These are phyloP conservation scores for Colletotrichum sp. DNA, from an alignment of 2,329 filamentous ascomycete genomes.

Conservation along the genomic window DNA sequence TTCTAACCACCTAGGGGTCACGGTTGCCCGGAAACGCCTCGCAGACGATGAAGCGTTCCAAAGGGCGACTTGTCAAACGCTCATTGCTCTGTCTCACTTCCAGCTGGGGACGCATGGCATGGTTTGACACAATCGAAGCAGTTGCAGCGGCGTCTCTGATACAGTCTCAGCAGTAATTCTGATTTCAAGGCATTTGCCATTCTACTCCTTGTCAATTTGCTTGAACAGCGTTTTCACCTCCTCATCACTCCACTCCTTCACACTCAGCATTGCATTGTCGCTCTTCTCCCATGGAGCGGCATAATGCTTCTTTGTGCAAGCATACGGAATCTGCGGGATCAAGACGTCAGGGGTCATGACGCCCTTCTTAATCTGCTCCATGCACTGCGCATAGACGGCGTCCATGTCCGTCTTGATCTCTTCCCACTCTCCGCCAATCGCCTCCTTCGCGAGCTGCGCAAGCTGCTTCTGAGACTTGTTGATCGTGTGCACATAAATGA, in stretches of 20 bases:
- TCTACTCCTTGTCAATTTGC: conserved; percentile 8
- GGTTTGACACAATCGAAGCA: neutral
- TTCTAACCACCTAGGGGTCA: neutral
- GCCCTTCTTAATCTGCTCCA: conserved; percentile 24
- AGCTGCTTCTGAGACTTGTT: conserved; percentile 28
- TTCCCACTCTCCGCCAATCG: conserved; percentile 23
- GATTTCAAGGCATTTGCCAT: neutral
- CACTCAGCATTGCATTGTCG: conserved; percentile 26
- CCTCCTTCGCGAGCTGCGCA: conserved; percentile 22
- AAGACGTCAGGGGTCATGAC: conserved; percentile 21
- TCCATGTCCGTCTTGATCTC: conserved; percentile 19
- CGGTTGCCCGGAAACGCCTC: neutral
- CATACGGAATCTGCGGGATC: conserved; percentile 22
- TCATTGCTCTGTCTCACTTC: neutral
- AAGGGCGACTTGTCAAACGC: neutral
- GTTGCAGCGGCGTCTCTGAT: neutral
- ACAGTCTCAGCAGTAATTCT: neutral
- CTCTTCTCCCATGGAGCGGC: conserved; percentile 15
- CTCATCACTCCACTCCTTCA: conserved; percentile 24
- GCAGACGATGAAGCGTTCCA: neutral
- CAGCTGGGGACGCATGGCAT: neutral
- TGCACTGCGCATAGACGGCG: conserved; percentile 20
- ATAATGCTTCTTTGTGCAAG: conserved; percentile 20
- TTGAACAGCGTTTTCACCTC: conserved; percentile 24
- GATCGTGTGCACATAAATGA: conserved; percentile 25